Evolutionary conservation across 2,329 filamentous ascomycete species (phyloP), one percentile per base, ranked within the genome.

Genomic region (Emmonsia crescens): DNA sequence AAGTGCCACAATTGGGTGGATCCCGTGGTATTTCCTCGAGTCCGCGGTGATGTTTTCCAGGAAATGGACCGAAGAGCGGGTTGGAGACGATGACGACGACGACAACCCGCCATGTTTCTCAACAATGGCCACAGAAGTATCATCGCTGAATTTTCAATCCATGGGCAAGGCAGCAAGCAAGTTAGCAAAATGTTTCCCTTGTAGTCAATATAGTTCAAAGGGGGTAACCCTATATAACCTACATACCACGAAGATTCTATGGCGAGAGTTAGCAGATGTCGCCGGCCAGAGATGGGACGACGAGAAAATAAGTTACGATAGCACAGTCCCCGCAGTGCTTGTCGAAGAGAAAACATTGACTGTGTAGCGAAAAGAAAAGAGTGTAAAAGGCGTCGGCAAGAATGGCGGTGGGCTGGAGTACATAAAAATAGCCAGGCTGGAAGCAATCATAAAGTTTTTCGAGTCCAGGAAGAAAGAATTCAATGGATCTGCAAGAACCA

Each of bases 61-160:
- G 78, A 91, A 95, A 67, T 88, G 85, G 2, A 96, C 80, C 5
- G 76, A 78, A 10, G 87, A 84, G 55, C 73, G 61, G 16, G 42
- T 55, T 38, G 62, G 51, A 38, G 42, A 29, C 2, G 51, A 19
- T 12, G 51, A 54, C n/a, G 10, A 14, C 19, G 44, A 46, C n/a
- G 44, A 24, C 36, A 36, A 44, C 14, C 8, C 21, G 27, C 29
- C 16, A 36, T 74, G 68, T 67, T 85, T 87, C 60, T 89, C 84
- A 46, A 96, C 80, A 56, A 97, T 76, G 36, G 93, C 88, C 24
- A 96, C 91, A 62, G 89, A 92, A 0, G 92, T 96, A 77, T 97
- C 93, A 76, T 97, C 93, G 80, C 93, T 80, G 59, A 3, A n/a
- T 57, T 12, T 55, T 46, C 33, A 27, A 60, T 12, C 61, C 57